Percentiles rank a stretch among this genome's conserved stretches.
These are phyloP conservation scores for Albatrellus ellisii DNA, from an alignment of 768 basidiomycete genomes.

Conservation along the genomic window DNA sequence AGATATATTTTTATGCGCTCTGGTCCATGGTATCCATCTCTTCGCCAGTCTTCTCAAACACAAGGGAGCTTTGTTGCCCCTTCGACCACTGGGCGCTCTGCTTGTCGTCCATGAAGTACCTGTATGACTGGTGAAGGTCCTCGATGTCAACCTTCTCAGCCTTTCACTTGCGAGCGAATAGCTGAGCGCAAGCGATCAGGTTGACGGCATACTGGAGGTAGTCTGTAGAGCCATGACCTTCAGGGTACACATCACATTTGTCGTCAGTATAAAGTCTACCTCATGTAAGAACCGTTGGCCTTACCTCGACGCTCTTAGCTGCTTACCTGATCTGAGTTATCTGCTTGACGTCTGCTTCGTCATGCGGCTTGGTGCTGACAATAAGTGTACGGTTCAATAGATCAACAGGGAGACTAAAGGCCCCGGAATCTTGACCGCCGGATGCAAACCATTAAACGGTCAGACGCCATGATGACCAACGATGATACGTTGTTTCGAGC, in stretches of 20 bases:
- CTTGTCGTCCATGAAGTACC: constrained; percentile 89
- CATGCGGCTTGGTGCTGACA: constrained; percentile 84
- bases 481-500: constrained; percentile 92
- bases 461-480: constrained; percentile 96
- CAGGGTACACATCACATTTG: constrained; percentile 64
- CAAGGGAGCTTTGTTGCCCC: constrained; percentile 62
- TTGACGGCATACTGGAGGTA: constrained; percentile 92
- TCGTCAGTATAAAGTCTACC: constrained; percentile 79
- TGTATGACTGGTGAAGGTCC: constrained; percentile 75
- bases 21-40: constrained; percentile 25
- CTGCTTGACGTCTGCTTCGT: constrained; percentile 71
- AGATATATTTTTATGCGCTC: constrained; percentile 14
- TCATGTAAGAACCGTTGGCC: constrained; percentile 29
- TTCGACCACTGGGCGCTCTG: constrained; percentile 85
- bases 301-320: not conserved
- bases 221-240: constrained; percentile 83
- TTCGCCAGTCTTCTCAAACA: constrained; percentile 56
- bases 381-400: constrained; percentile 92
- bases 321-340: constrained; percentile 85
- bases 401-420: constrained; percentile 87
- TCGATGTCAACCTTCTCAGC: constrained; percentile 69
- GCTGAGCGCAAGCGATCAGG: constrained; percentile 84
- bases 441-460: constrained; percentile 89
- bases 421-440: constrained; percentile 90
- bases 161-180: constrained; percentile 77